These are phyloP conservation scores for Fusarium acutatum DNA, from an alignment of 2,329 filamentous ascomycete genomes.

Conservation along the genomic window DNA sequence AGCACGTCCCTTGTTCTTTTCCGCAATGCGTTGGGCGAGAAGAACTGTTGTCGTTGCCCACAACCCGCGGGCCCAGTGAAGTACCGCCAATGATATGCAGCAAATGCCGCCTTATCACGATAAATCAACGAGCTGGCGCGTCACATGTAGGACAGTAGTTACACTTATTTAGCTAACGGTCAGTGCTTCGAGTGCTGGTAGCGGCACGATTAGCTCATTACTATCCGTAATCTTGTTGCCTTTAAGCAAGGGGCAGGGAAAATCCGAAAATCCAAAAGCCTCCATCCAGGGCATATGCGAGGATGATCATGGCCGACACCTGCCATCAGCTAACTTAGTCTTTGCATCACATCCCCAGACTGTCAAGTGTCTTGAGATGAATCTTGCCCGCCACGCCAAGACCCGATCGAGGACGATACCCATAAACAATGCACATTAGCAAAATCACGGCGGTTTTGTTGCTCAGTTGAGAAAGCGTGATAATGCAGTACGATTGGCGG, in stretches of 20 bases:
- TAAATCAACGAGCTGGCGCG: conserved; percentile 16
- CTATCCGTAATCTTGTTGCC: not conserved
- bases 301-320: not conserved
- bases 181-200: conserved; percentile 13
- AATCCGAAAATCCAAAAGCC: conserved; percentile 10
- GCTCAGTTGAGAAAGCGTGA: conserved; percentile 5
- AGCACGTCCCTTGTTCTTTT: conserved; percentile 12
- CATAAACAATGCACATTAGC: conserved; percentile 17
- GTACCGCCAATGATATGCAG: conserved; percentile 21
- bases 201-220: conserved; percentile 19
- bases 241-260: conserved; percentile 1
- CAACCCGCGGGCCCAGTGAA: conserved; percentile 17
- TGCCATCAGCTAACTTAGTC: not conserved
- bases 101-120: conserved; percentile 11
- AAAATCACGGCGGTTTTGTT: conserved; percentile 11
- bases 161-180: not conserved
- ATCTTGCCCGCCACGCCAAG: not conserved
- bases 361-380: conserved; percentile 1
- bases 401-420: not conserved
- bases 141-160: conserved; percentile 9
- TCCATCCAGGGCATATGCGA: not conserved
- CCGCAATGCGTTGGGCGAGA: conserved; percentile 29
- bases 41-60: conserved; percentile 13
- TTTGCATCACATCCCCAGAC: conserved; percentile 15
- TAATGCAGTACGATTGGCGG: conserved; percentile 21